Percentiles rank a stretch among this genome's conserved stretches.
Evolutionary conservation across 2,329 filamentous ascomycete genomes (phyloP).

Genomic region (Zymoseptoria tritici): DNA sequence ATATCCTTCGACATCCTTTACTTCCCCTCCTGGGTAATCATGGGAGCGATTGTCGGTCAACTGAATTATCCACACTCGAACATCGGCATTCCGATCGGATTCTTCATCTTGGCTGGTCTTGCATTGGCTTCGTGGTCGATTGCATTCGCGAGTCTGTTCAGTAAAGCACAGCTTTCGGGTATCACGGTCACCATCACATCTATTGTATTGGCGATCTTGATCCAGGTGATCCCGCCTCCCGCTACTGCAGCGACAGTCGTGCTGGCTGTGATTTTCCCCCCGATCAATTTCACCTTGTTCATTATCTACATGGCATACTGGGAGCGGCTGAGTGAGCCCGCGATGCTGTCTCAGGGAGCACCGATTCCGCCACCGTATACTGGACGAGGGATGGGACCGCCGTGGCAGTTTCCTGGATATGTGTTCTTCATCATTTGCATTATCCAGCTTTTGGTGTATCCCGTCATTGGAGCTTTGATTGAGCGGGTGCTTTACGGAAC

Average conservation of each 20-base stretch:
- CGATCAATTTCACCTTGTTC: conserved; percentile 83
- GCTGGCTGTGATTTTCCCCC: conserved; percentile 70
- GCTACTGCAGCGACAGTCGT: conserved; percentile 58
- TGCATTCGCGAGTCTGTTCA: conserved; percentile 75
- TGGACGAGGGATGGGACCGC: conserved; percentile 2
- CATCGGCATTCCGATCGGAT: conserved; percentile 43
- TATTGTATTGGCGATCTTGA: conserved; percentile 70
- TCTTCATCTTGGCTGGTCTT: conserved; percentile 68
- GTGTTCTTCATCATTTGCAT: conserved; percentile 70
- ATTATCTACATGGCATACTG: conserved; percentile 71
- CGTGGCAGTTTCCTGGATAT: conserved; percentile 63
- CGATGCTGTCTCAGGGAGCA: conserved; percentile 55
- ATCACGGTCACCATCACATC: conserved; percentile 67
- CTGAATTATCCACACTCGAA: conserved; percentile 45
- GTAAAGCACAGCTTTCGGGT: conserved; percentile 78
- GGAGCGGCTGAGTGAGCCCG: conserved; percentile 54
- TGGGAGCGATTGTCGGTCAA: conserved; percentile 59
- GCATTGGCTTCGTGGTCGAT: conserved; percentile 74
- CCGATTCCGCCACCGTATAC: conserved; percentile 35
- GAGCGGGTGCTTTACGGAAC: conserved; percentile 72
- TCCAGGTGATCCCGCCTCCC: conserved; percentile 63
- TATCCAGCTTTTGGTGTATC: conserved; percentile 71
- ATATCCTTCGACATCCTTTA: conserved; percentile 75
- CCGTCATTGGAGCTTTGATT: conserved; percentile 64
- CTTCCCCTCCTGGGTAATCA: conserved; percentile 72